Conservation (phyloP, 78 protist species). For the Emiliania huxleyi region DNA sequence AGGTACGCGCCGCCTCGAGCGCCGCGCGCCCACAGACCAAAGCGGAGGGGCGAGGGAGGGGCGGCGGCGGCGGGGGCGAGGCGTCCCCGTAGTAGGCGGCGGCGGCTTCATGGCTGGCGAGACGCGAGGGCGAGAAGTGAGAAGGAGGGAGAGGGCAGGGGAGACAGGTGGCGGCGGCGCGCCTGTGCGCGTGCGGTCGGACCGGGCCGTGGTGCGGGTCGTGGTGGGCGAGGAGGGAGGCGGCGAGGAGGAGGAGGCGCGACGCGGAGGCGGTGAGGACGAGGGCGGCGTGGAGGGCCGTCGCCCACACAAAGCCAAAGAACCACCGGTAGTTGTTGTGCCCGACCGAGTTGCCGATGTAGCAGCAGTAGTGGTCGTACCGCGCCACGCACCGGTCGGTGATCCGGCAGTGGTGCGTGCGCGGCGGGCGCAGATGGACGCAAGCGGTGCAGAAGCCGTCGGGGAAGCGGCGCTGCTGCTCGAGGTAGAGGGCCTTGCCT, state of each 20-base stretch:
- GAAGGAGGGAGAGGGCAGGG: too few species aligned
- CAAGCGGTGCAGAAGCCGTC: background rate
- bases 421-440: background rate
- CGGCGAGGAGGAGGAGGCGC: background rate
- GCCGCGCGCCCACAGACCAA: too few species aligned
- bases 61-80: too few species aligned
- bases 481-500: too few species aligned
- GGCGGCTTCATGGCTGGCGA: too few species aligned
- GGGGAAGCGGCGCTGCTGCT: background rate
- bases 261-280: background rate
- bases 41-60: too few species aligned
- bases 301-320: background rate
- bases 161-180: too few species aligned
- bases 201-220: too few species aligned
- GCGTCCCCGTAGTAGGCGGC: too few species aligned
- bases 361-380: background rate
- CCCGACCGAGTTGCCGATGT: background rate
- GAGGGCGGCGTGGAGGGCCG: background rate
- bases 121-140: too few species aligned
- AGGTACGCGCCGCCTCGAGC: background rate
- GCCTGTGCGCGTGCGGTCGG: too few species aligned
- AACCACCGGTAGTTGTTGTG: background rate
- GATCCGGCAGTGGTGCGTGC: background rate
- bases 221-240: background rate
- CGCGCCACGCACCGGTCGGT: background rate